Base-by-base conservation (phyloP, 2,329 filamentous ascomycete genomes). In the Coleophoma cylindrospora region DNA sequence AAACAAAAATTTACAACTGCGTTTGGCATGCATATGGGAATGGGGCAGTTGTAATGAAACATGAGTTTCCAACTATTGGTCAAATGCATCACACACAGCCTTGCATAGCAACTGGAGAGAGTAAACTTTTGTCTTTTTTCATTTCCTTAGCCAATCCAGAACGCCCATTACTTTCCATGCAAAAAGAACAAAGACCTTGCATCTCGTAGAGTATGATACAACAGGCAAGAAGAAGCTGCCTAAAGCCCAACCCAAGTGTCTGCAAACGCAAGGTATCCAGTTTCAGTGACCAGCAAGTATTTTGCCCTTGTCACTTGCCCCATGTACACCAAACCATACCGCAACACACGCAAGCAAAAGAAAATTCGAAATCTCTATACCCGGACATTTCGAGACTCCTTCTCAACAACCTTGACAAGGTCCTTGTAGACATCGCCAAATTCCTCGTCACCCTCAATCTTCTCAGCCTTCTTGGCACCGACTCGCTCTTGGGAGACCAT, bases 401-500 rank as follows among this genome's bases (percentile, higher is more conserved):
- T 86, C 72, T 84, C 76, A 49, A 81, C 76, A 45, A 83, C 71
- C 75, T 86, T 86, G 58, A 82, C 75, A 51, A 86, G 71, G 50
- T 84, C 79, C 65, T 80, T 77, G 68, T 85, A 87, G 43, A 75
- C 74, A 63, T 85, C 81, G 57, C 71, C 73, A 61, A 84, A 87
- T 55, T 81, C 80, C 68, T 82, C 80, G 41, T 70, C 75, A 34
- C 74, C 76, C 49, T 68, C 68, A 43, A 67, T 72, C 57, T 74
- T 70, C 58, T 68, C 64, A 13, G 56, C 58, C 56, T 66, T 66
- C 56, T 66, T 66, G 34, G 64, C 61, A 40, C 65, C 67, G 45
- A 67, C 67, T 61, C 68, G 65, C 70, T 77, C 78, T 69, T 83
- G 80, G 66, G 80, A 80, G 63, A 87, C 83, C 91, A 99, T 95